Conservation (phyloP, 2,329 filamentous ascomycete genomes). For the Colletotrichum liriopes region DNA sequence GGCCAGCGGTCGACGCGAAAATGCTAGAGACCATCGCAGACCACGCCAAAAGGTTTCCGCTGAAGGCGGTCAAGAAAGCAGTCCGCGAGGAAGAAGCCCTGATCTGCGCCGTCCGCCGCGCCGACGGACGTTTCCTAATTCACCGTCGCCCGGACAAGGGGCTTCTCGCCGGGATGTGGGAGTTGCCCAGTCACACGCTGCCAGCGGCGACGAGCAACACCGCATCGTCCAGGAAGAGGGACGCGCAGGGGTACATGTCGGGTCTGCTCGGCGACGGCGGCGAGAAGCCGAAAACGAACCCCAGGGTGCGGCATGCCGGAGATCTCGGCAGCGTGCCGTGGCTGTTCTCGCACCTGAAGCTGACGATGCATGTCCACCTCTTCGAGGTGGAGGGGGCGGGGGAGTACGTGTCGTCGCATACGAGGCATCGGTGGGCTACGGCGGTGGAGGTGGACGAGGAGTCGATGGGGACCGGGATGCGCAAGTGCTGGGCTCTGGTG, state of each 20-base stretch:
- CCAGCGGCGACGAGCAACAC: slow-evolving; percentile 48
- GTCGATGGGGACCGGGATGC: slow-evolving; percentile 73
- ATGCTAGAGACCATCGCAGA: slow-evolving; percentile 55
- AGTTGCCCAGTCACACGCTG: slow-evolving; percentile 65
- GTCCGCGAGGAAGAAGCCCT: slow-evolving; percentile 67
- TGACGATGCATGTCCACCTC: slow-evolving; percentile 71
- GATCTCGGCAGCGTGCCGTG: slow-evolving; percentile 70
- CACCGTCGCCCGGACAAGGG: slow-evolving; percentile 68
- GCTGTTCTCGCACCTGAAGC: slow-evolving; percentile 70
- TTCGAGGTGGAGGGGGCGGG: slow-evolving; percentile 56
- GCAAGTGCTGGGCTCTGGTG: slow-evolving; percentile 68
- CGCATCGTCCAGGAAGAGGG: slow-evolving; percentile 51
- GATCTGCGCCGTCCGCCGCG: slow-evolving; percentile 66
- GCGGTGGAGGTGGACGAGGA: slow-evolving; percentile 60
- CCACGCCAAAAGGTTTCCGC: slow-evolving; percentile 67
- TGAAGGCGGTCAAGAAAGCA: slow-evolving; percentile 67
- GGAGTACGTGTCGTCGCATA: slow-evolving; percentile 12
- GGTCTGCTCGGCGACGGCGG: slow-evolving; percentile 46
- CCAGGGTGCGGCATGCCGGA: slow-evolving; percentile 50
- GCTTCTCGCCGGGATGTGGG: slow-evolving; percentile 70
- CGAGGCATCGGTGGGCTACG: slow-evolving; percentile 55
- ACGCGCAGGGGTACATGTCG: slow-evolving; percentile 55
- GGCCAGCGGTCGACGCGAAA: slow-evolving; percentile 39
- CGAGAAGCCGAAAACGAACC: background rate
- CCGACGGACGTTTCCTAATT: slow-evolving; percentile 63